Evolutionary conservation across 495 filamentous ascomycete genomes (phyloP).

Genomic region (Penicillium argentinense): DNA sequence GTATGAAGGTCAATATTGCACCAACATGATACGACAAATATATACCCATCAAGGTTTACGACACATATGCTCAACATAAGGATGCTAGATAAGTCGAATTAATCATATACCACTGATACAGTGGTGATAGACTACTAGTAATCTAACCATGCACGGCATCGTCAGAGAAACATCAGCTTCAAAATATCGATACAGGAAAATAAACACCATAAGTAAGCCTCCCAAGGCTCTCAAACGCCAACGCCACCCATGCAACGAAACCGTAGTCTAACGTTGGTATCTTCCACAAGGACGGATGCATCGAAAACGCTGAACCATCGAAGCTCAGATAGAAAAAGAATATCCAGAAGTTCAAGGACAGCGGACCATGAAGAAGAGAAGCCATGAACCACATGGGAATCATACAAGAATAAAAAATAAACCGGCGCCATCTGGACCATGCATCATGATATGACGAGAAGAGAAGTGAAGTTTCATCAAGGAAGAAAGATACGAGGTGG

Average conservation of each 20-base stretch:
- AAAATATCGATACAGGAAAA: too few species aligned
- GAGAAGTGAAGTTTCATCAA: neutral
- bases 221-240: constrained; percentile 29
- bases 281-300: constrained; percentile 26
- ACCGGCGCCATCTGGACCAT: constrained; percentile 7
- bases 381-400: neutral
- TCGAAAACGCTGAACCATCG: constrained; percentile 6
- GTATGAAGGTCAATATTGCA: too few species aligned
- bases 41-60: too few species aligned
- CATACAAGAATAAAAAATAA: neutral
- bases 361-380: constrained; percentile 1
- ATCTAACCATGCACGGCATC: too few species aligned
- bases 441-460: neutral
- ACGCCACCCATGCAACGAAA: constrained; percentile 29
- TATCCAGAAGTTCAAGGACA: constrained; percentile 7
- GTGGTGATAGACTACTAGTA: too few species aligned
- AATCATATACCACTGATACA: too few species aligned
- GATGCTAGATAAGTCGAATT: too few species aligned
- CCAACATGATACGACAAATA: too few species aligned
- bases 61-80: too few species aligned
- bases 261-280: constrained; percentile 48
- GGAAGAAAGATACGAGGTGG: neutral
- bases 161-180: too few species aligned
- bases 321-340: constrained; percentile 11
- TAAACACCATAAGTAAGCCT: too few species aligned